Base-by-base conservation (phyloP, 805 yeast genomes). In the Kodamaea fukazawae region DNA sequence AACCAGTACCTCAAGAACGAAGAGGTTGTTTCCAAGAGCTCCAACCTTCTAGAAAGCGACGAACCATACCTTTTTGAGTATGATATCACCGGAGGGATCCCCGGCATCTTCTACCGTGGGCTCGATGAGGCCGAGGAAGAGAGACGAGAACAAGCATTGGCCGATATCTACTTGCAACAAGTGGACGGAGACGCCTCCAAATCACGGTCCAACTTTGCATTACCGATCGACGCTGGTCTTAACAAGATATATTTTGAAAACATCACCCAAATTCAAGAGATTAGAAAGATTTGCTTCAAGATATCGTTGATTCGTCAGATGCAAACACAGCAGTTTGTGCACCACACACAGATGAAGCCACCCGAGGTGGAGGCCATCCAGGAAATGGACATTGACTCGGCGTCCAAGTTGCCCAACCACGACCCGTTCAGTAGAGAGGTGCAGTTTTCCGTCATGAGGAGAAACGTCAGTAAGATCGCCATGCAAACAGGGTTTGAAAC, bases 401-500 rank as follows among this genome's bases (percentile, higher is more conserved):
- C 86, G 14, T 86, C 96, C 1, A 79, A 84, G 46, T 66, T 90
- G 18, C 67, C 71, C 0, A 85, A 83, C 18, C 87, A 83, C 47
- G 93, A 88, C 45, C 59, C 69, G 8, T 67, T 71, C 54, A 74
- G 74, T 41, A 71, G 70, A n/a, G 78, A 74, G 2, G 70, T 88
- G 10, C 83, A 89, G 7, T 78, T 73, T 50, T 70, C 79, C 1
- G 78, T 86, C 0, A 63, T 93, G 65, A 73, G 78, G 47, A 79
- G 84, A 49, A 76, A 83, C 29, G 78, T 86, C 0, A 76, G 90
- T 13, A 87, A 88, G 45, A 65, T 93, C 13, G 79, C 86, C 1
- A 91, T 93, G 98, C 83, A 87, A 29, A 81, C 83, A 31, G 99
- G 99, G 0, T 93, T 86, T 65, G 98, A 93, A 63, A 68, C 84